Evolutionary conservation across 352 stramenopile species (phyloP).

Genomic region (Halophytophthora batemanensis): DNA sequence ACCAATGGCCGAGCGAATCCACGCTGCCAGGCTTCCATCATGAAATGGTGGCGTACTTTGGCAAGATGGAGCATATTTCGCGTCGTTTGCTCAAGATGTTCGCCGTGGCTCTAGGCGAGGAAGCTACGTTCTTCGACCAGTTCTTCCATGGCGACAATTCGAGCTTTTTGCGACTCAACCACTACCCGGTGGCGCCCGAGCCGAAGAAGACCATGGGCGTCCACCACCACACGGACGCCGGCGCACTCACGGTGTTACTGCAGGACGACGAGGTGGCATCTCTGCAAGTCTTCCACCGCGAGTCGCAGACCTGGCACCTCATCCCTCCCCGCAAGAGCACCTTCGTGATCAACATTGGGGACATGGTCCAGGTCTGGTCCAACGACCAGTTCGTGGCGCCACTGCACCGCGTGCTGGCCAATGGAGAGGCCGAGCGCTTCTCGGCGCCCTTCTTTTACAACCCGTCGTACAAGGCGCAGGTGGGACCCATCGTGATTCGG

Average conservation of each 20-base stretch:
- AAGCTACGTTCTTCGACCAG: conserved; percentile 51
- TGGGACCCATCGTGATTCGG: conserved; percentile 62
- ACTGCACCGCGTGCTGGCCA: conserved; percentile 49
- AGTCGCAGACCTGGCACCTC: conserved; percentile 43
- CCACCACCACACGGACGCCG: conserved; percentile 60
- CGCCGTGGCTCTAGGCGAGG: conserved; percentile 52
- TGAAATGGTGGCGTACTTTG: conserved; percentile 41
- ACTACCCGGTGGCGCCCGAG: conserved; percentile 77
- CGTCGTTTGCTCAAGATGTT: conserved; percentile 57
- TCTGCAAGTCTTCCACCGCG: conserved; percentile 51
- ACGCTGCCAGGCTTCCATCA: conserved; percentile 54
- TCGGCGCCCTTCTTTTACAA: conserved; percentile 71
- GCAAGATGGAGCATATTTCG: conserved; percentile 50
- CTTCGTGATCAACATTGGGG: conserved; percentile 63
- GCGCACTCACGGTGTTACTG: conserved; percentile 56
- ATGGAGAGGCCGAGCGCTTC: conserved; percentile 33
- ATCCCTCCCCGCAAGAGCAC: conserved; percentile 43
- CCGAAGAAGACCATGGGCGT: conserved; percentile 51
- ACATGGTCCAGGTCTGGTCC: conserved; percentile 63
- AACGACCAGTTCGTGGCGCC: conserved; percentile 52
- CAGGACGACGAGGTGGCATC: conserved; percentile 63
- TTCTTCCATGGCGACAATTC: conserved; percentile 75
- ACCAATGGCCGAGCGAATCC: conserved; percentile 70
- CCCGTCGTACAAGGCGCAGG: conserved; percentile 54
- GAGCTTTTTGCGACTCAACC: conserved; percentile 90